phyloP scores from a whole-genome alignment of 2,329 filamentous ascomycete species.

The Verticillium nubilum region DNA sequence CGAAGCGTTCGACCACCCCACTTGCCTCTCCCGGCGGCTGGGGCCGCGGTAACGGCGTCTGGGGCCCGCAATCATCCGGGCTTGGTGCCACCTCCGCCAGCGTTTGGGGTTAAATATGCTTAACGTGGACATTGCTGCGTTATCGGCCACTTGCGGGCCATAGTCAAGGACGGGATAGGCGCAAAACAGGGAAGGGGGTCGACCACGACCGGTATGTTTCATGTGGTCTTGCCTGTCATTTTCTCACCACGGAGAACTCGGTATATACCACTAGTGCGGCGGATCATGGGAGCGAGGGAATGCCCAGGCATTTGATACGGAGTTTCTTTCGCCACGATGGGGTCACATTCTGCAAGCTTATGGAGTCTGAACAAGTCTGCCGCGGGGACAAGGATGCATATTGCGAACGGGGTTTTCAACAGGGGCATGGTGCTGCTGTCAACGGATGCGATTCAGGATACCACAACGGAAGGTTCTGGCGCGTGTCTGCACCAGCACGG shows the following conservation, averaged over 20 bases:
- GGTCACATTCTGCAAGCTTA: conserved; percentile 10
- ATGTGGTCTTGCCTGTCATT: conserved; percentile 3
- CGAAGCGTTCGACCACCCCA: conserved; percentile 82
- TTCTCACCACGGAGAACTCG: conserved; percentile 11
- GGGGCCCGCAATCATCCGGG: conserved; percentile 70
- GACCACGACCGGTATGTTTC: not conserved
- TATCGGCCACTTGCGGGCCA: not conserved
- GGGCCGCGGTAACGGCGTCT: conserved; percentile 76
- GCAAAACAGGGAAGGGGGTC: not conserved
- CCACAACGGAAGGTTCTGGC: not conserved
- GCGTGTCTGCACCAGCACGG: not conserved
- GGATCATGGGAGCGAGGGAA: conserved; percentile 12
- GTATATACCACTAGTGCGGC: conserved; percentile 13
- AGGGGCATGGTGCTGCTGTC: not conserved
- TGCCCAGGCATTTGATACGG: conserved; percentile 10
- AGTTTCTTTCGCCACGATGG: conserved; percentile 11
- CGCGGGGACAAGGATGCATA: conserved; percentile 9
- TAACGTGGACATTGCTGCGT: not conserved
- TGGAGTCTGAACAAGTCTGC: conserved; percentile 11
- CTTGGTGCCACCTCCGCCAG: conserved; percentile 71
- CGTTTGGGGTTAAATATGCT: conserved; percentile 71
- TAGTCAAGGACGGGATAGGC: not conserved
- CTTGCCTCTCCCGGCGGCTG: conserved; percentile 83
- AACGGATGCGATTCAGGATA: conserved; percentile 1
- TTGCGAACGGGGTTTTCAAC: not conserved